phyloP scores from a whole-genome alignment of 805 yeast genomes.

The Maudiozyma barnettii region DNA sequence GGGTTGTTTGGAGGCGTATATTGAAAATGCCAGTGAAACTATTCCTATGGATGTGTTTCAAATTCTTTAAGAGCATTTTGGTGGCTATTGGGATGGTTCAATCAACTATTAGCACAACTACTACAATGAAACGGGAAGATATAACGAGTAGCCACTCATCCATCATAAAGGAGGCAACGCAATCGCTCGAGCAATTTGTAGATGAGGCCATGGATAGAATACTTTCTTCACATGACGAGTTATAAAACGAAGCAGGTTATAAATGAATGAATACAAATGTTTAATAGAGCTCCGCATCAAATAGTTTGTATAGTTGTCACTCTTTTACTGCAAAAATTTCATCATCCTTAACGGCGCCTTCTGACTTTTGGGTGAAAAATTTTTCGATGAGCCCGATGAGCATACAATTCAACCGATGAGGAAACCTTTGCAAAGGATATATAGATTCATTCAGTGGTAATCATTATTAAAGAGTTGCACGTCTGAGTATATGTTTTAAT shows the following conservation, averaged over 20 bases:
- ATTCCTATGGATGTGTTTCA: constrained; percentile 25
- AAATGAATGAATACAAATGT: neutral
- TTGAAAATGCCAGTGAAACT: constrained; percentile 27
- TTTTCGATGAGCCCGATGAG: constrained; percentile 1
- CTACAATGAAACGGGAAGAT: neutral
- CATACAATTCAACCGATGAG: neutral
- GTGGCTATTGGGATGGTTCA: constrained; percentile 20
- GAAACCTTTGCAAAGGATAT: no score
- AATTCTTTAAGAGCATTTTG: constrained; percentile 30
- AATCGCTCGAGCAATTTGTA: constrained; percentile 14
- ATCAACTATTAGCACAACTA: constrained; percentile 1
- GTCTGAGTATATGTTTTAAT: neutral
- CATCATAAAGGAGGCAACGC: neutral
- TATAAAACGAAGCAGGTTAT: neutral
- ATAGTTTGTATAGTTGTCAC: neutral
- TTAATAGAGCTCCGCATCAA: neutral
- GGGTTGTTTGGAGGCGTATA: constrained; percentile 31
- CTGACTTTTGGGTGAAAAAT: neutral
- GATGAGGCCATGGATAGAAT: constrained; percentile 21
- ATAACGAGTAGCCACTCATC: neutral
- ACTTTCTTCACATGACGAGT: constrained; percentile 17
- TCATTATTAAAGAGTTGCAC: no score
- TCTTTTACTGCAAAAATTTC: neutral
- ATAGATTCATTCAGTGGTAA: no score
- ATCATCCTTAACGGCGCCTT: neutral